These are phyloP conservation scores for Aspergillus cristatus DNA, from an alignment of 495 filamentous ascomycete species.

Conservation along the genomic window DNA sequence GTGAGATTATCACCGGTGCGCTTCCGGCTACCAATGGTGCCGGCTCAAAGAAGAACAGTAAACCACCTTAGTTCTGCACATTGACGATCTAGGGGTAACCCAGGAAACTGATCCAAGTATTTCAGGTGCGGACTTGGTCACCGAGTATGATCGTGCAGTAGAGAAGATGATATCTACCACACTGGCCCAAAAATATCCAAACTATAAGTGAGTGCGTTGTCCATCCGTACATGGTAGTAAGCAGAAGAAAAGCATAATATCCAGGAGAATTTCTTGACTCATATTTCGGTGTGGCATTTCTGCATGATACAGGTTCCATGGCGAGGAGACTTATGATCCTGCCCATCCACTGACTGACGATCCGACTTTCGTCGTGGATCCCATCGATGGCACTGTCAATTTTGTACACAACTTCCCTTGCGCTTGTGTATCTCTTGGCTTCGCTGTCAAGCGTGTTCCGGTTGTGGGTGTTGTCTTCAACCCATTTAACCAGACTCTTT, in stretches of 20 bases:
- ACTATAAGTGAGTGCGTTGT: conserved; percentile 40
- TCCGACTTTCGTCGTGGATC: conserved; percentile 84
- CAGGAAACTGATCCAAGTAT: background rate
- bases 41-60: conserved; percentile 83
- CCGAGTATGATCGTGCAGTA: conserved; percentile 76
- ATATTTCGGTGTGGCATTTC: conserved; percentile 4
- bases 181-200: conserved; percentile 56
- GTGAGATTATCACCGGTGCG: conserved; percentile 70
- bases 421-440: conserved; percentile 74
- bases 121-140: conserved; percentile 73
- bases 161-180: conserved; percentile 61
- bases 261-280: background rate
- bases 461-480: conserved; percentile 79
- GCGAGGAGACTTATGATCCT: conserved; percentile 77
- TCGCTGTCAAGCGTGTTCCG: conserved; percentile 53
- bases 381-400: conserved; percentile 85
- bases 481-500: conserved; percentile 60
- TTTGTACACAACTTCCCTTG: conserved; percentile 77
- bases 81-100: no score
- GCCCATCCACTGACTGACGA: conserved; percentile 51
- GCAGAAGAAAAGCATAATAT: no score
- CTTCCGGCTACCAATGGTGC: conserved; percentile 53
- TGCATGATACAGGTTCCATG: conserved; percentile 54
- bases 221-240: no score
- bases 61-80: no score